A percentile compares a stretch with the other conserved stretches of the same genome.
phyloP scores from a whole-genome alignment of 129 eudicot species.

The Flaveria trinervia region DNA sequence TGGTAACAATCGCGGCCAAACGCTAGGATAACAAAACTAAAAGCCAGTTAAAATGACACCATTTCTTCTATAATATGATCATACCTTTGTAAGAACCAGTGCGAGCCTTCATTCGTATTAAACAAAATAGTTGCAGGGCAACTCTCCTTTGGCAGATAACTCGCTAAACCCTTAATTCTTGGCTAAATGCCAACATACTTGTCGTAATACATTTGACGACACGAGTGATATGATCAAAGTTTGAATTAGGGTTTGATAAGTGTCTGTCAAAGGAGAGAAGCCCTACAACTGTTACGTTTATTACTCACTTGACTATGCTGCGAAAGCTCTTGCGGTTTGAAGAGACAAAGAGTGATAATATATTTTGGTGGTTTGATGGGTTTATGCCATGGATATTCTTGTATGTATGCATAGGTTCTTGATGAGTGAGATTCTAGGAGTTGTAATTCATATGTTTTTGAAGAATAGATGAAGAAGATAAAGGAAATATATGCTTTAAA shows the following conservation, averaged over 20 bases:
- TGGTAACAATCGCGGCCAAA: no score
- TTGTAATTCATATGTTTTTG: constrained; percentile 28
- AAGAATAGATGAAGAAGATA: constrained; percentile 21
- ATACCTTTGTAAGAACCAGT: constrained; percentile 13
- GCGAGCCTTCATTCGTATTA: constrained; percentile 5
- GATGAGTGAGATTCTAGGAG: constrained; percentile 32
- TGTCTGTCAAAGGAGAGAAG: constrained; percentile 31
- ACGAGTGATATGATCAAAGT: background rate
- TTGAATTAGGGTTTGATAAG: constrained; percentile 5
- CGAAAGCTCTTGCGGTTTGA: background rate
- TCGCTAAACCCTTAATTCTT: background rate
- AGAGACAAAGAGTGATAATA: constrained; percentile 9
- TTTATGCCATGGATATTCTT: constrained; percentile 36
- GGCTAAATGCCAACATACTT: background rate
- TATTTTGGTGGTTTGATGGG: constrained; percentile 8
- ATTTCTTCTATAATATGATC: background rate
- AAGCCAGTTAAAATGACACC: background rate
- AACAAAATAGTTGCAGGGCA: constrained; percentile 37
- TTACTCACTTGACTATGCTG: background rate
- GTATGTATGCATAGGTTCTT: constrained; percentile 16
- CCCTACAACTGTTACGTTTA: constrained; percentile 32
- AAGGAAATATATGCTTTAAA: constrained; percentile 8
- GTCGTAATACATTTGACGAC: background rate
- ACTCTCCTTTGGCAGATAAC: constrained; percentile 45
- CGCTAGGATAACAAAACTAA: background rate